Evolutionary conservation across 805 yeast species (phyloP).

Genomic region (Metschnikowia reukaufii): DNA sequence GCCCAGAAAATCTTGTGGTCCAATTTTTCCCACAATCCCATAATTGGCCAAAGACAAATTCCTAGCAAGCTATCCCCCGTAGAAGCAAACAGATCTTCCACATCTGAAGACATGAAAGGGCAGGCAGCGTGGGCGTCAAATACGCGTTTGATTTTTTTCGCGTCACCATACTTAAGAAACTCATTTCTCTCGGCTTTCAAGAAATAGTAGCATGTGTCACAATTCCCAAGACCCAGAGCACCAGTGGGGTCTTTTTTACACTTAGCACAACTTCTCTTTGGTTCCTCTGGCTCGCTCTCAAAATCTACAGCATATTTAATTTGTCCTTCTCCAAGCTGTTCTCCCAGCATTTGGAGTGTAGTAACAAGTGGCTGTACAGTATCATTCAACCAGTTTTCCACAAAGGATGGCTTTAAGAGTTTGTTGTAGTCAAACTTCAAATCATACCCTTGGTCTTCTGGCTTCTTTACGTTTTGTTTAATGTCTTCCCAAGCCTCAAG

Average conservation of each 20-base stretch:
- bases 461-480: background rate
- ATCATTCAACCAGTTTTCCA: background rate
- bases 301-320: background rate
- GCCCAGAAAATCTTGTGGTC: background rate
- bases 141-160: background rate
- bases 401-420: background rate
- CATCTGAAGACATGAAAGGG: background rate
- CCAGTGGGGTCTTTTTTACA: background rate
- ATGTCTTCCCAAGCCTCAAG: background rate
- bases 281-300: background rate
- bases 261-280: background rate
- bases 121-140: background rate
- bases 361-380: background rate
- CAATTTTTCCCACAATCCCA: background rate
- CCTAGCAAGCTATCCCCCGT: background rate
- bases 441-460: background rate
- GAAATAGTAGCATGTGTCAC: background rate
- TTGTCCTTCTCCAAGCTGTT: background rate
- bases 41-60: background rate
- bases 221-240: background rate
- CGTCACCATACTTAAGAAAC: background rate
- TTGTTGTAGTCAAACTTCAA: background rate
- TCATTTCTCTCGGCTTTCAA: background rate
- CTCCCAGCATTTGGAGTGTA: background rate
- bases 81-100: background rate